These are phyloP conservation scores for Takashimella koratensis DNA, from an alignment of 1,284 basidiomycete genomes.

Conservation along the genomic window DNA sequence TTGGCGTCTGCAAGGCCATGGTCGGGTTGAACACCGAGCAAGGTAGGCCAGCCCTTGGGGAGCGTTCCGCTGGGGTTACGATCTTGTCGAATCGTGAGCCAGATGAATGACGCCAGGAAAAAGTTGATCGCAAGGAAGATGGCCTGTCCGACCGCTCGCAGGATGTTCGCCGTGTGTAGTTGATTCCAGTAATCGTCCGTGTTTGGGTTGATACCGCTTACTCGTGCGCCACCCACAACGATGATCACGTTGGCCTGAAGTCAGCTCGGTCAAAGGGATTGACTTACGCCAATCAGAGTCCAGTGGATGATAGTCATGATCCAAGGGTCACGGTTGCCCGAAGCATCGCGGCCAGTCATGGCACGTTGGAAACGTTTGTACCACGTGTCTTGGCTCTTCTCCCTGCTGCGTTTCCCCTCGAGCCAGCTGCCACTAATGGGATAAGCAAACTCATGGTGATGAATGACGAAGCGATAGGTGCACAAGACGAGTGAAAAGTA, in stretches of 20 bases:
- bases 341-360: slow-evolving; percentile 10
- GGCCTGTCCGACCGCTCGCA: slow-evolving; percentile 17
- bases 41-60: slow-evolving; percentile 8
- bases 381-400: slow-evolving; percentile 8
- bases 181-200: slow-evolving; percentile 14
- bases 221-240: slow-evolving; percentile 16
- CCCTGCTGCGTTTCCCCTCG: slow-evolving; percentile 10
- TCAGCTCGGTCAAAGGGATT: neutral
- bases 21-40: slow-evolving; percentile 10
- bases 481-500: slow-evolving; percentile 19
- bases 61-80: slow-evolving; percentile 11
- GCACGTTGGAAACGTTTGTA: slow-evolving; percentile 12
- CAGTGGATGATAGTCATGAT: slow-evolving; percentile 21
- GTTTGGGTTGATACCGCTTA: slow-evolving; percentile 6
- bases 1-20: slow-evolving; percentile 12
- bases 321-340: slow-evolving; percentile 17
- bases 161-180: slow-evolving; percentile 6
- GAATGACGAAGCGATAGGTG: slow-evolving; percentile 17
- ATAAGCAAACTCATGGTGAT: slow-evolving; percentile 17
- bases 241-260: slow-evolving; percentile 13
- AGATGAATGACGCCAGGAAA: slow-evolving; percentile 14
- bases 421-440: slow-evolving; percentile 16
- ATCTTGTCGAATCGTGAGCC: slow-evolving; percentile 13
- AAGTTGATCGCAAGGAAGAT: slow-evolving; percentile 21
- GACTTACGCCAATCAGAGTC: slow-evolving; percentile 15